Evolutionary conservation across 345 rosid species (phyloP).

Genomic region (Eutrema japonicum): DNA sequence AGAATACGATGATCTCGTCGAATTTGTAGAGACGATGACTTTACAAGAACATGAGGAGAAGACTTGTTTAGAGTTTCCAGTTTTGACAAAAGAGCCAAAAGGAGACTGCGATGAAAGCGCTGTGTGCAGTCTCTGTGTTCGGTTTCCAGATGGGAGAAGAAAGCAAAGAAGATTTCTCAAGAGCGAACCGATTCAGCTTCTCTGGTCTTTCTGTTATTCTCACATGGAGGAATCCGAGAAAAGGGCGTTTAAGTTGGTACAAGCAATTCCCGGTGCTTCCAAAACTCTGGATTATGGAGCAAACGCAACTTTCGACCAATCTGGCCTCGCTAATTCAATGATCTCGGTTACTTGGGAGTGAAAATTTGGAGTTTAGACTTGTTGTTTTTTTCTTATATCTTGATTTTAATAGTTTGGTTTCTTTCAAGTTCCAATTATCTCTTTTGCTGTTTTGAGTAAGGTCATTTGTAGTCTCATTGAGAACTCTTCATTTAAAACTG

Average conservation of each 20-base stretch:
- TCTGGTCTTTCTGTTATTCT: constrained; percentile 78
- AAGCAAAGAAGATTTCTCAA: constrained; percentile 70
- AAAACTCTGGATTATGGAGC: constrained; percentile 58
- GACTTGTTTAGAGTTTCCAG: constrained; percentile 52
- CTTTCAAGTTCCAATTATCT: background rate
- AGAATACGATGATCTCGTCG: no score
- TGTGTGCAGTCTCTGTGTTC: constrained; percentile 72
- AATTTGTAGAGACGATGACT: no score
- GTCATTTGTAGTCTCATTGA: background rate
- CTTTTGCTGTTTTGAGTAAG: background rate
- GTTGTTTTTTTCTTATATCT: background rate
- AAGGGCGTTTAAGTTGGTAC: constrained; percentile 63
- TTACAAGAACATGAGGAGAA: no score
- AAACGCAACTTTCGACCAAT: constrained; percentile 59
- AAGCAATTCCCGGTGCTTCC: constrained; percentile 71
- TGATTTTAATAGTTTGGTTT: background rate
- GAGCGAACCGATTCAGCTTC: constrained; percentile 69
- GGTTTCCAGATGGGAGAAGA: constrained; percentile 85
- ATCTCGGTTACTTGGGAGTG: constrained; percentile 74
- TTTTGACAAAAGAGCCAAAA: constrained; percentile 73
- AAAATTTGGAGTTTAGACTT: constrained; percentile 16
- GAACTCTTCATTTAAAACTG: background rate
- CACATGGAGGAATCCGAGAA: constrained; percentile 55
- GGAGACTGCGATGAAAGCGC: constrained; percentile 54
- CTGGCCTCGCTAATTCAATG: constrained; percentile 74